Evolutionary conservation across 2,329 filamentous ascomycete species (phyloP).

Genomic region (Aspergillus chevalieri): DNA sequence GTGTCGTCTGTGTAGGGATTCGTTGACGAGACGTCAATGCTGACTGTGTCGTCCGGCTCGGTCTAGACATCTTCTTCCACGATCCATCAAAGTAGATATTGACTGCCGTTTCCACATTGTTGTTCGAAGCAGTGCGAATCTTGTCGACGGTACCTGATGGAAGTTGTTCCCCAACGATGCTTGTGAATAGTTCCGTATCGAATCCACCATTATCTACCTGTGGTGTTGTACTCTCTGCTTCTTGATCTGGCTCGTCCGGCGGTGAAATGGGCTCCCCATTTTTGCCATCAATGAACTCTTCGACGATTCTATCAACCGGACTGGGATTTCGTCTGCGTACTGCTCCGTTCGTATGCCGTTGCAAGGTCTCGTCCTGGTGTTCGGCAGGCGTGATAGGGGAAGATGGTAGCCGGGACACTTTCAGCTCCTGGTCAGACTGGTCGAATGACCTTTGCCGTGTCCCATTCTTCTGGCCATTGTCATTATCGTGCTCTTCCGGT

Average conservation of each 20-base stretch:
- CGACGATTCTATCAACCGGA: neutral
- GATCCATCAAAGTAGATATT: slow-evolving; percentile 61
- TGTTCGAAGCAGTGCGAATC: slow-evolving; percentile 45
- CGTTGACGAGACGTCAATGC: slow-evolving; percentile 7
- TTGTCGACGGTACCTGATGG: slow-evolving; percentile 39
- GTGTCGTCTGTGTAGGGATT: neutral
- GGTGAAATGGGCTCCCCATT: neutral
- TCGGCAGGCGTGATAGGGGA: neutral
- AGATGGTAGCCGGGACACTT: neutral
- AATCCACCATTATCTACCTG: slow-evolving; percentile 36
- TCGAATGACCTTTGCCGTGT: neutral
- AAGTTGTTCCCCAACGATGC: slow-evolving; percentile 52
- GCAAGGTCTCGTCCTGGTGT: neutral
- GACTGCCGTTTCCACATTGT: slow-evolving; percentile 55
- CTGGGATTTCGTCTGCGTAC: neutral
- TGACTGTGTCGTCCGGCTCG: slow-evolving; percentile 5
- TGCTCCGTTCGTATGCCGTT: neutral
- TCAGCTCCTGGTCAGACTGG: neutral
- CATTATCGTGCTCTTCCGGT: neutral
- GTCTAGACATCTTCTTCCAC: slow-evolving; percentile 41
- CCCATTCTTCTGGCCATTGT: neutral
- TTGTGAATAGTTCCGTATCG: slow-evolving; percentile 50
- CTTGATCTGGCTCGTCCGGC: neutral
- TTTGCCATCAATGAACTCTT: neutral
- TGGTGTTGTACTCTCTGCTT: neutral